Evolutionary conservation across 2,329 filamentous ascomycete genomes (phyloP).

Genomic region (Colletotrichum salicis): DNA sequence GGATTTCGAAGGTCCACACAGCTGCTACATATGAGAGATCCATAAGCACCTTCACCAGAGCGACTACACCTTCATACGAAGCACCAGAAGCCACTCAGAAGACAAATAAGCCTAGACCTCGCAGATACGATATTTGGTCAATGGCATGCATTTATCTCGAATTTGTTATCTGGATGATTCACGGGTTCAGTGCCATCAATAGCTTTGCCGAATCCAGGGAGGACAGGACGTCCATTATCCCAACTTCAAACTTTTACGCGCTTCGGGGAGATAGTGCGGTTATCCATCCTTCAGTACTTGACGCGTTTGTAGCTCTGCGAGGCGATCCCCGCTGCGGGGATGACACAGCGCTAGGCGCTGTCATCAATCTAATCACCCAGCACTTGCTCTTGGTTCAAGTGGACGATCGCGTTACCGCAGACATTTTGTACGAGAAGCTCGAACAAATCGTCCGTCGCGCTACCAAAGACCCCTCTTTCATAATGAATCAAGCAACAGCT

Average conservation of each 20-base stretch:
- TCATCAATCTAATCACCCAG: not conserved
- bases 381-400: not conserved
- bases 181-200: constrained; percentile 29
- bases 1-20: not conserved
- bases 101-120: constrained; percentile 19
- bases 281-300: not conserved
- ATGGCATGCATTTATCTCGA: constrained; percentile 45
- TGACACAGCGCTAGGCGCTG: not conserved
- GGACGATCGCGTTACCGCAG: not conserved
- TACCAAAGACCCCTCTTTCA: not conserved
- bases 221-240: not conserved
- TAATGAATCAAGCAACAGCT: not conserved
- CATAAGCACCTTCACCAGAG: not conserved
- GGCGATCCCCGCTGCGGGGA: not conserved
- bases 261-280: not conserved
- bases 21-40: not conserved
- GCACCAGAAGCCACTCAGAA: not conserved
- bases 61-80: not conserved
- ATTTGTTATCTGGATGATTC: constrained; percentile 43
- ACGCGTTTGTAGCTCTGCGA: not conserved
- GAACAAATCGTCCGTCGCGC: not conserved
- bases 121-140: constrained; percentile 45
- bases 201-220: not conserved
- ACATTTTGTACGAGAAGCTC: not conserved
- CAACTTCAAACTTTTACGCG: not conserved